Conservation (phyloP, 73 alveolate genomes). For the Halteria grandinella region DNA sequence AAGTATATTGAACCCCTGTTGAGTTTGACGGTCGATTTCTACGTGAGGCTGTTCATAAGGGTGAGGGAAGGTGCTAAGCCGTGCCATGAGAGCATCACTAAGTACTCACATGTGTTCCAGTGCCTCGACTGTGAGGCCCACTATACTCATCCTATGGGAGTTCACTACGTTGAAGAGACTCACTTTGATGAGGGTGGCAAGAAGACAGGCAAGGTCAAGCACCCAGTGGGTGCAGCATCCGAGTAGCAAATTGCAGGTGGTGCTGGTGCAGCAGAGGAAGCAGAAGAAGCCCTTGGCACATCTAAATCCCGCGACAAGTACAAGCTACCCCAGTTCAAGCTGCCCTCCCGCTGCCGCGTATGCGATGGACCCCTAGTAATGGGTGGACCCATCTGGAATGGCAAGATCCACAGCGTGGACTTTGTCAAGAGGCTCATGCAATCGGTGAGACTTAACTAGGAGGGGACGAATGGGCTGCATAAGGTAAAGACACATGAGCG, state of each 20-base stretch:
- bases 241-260: no score
- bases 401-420: slow-evolving; percentile 77
- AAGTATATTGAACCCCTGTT: slow-evolving; percentile 87
- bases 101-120: slow-evolving; percentile 85
- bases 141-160: slow-evolving; percentile 82
- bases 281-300: slow-evolving; percentile 57
- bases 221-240: slow-evolving; percentile 34
- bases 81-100: slow-evolving; percentile 83
- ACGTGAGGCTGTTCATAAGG: slow-evolving; percentile 87
- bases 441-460: slow-evolving; percentile 34
- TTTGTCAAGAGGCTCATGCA: slow-evolving; percentile 74
- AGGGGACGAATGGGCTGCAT: slow-evolving; percentile 34
- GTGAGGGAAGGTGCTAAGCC: slow-evolving; percentile 80
- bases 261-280: slow-evolving; percentile 57
- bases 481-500: slow-evolving; percentile 79
- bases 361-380: slow-evolving; percentile 84
- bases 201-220: slow-evolving; percentile 60
- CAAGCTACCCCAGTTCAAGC: slow-evolving; percentile 11
- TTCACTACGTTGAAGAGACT: slow-evolving; percentile 1
- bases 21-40: slow-evolving; percentile 90
- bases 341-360: slow-evolving; percentile 68
- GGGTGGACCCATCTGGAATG: slow-evolving; percentile 92
- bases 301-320: no score
- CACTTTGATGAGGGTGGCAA: slow-evolving; percentile 19
- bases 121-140: slow-evolving; percentile 83